Conservation (phyloP, 257 asterid species). For the Solanum peruvianum region DNA sequence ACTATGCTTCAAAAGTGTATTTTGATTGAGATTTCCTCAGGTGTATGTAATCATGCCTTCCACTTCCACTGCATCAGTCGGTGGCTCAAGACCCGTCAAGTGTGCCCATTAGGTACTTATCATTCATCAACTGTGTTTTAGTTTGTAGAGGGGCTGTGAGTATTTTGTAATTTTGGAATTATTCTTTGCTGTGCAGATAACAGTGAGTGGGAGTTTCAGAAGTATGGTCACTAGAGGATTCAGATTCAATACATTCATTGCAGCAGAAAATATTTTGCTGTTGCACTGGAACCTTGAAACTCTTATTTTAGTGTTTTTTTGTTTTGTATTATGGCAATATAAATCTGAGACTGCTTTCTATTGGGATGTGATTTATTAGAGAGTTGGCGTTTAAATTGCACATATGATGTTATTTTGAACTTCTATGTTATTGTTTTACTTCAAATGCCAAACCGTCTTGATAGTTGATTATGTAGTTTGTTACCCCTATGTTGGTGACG, state of each 20-base stretch:
- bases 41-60: slow-evolving; percentile 9
- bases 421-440: background rate
- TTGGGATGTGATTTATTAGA: background rate
- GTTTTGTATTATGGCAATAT: background rate
- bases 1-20: background rate
- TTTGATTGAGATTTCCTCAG: background rate
- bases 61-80: slow-evolving; percentile 10
- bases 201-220: slow-evolving; percentile 1
- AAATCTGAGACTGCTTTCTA: background rate
- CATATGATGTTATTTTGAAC: background rate
- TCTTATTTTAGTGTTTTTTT: background rate
- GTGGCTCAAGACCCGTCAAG: slow-evolving; percentile 12
- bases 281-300: background rate
- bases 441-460: background rate
- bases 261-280: background rate
- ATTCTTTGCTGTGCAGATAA: background rate
- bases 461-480: background rate
- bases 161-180: background rate
- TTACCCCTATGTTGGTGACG: too few species aligned
- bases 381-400: background rate
- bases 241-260: background rate
- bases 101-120: slow-evolving; percentile 1
- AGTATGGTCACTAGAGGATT: background rate
- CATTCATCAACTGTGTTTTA: background rate
- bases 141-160: background rate